phyloP scores from a whole-genome alignment of 176 grass and related monocot genomes.

The Eremochloa ophiuroides region DNA sequence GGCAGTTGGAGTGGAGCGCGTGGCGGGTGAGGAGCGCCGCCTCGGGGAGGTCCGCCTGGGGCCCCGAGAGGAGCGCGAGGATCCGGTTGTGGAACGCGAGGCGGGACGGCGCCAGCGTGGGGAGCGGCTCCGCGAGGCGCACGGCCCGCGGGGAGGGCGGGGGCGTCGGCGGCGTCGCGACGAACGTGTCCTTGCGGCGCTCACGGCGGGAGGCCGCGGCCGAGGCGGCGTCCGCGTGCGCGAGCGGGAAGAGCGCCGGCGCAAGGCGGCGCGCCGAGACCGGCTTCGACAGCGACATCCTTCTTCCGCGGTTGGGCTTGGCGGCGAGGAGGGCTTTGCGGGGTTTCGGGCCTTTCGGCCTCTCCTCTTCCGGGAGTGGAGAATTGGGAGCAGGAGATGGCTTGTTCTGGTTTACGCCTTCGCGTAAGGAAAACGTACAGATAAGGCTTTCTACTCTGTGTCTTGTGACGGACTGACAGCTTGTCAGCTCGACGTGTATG shows the following conservation, averaged over 20 bases:
- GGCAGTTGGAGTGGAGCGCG: constrained; percentile 94
- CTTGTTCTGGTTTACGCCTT: background rate
- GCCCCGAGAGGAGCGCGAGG: constrained; percentile 55
- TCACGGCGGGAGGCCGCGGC: constrained; percentile 40
- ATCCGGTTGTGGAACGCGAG: constrained; percentile 79
- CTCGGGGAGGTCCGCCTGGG: constrained; percentile 55
- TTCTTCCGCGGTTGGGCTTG: background rate
- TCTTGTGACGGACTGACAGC: no score
- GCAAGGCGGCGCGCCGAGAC: constrained; percentile 44
- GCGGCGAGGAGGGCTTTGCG: background rate
- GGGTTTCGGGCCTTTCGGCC: constrained; percentile 7
- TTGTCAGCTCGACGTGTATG: no score
- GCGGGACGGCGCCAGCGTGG: constrained; percentile 54
- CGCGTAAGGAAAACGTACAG: background rate
- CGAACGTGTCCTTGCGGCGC: constrained; percentile 39
- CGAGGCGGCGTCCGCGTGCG: constrained; percentile 34
- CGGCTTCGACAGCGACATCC: constrained; percentile 70
- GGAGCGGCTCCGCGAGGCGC: constrained; percentile 64
- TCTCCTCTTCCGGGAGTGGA: background rate
- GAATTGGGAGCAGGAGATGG: background rate
- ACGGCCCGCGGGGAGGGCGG: constrained; percentile 33
- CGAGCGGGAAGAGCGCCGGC: constrained; percentile 56
- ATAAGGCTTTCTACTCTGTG: no score
- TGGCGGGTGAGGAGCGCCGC: constrained; percentile 79
- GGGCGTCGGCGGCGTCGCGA: constrained; percentile 31